These are phyloP conservation scores for Castanea crenata DNA, from an alignment of 306 rosid species.

Conservation along the genomic window DNA sequence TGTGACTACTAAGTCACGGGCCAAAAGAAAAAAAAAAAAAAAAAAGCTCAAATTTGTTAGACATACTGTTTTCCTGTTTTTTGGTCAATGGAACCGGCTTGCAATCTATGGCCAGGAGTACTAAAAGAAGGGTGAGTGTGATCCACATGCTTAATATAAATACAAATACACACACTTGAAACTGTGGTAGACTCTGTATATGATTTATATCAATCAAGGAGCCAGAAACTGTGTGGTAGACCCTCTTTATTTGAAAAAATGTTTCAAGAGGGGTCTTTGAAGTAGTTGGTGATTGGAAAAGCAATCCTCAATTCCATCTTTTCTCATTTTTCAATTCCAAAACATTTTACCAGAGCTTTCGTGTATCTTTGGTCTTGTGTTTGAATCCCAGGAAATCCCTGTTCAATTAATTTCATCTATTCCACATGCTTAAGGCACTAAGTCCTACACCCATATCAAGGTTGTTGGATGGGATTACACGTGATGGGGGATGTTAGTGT, in stretches of 20 bases:
- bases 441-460: neutral
- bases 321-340: neutral
- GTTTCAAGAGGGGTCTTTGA: neutral
- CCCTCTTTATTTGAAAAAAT: neutral
- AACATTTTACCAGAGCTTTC: neutral
- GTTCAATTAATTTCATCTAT: neutral
- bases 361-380: neutral
- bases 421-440: neutral
- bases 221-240: neutral
- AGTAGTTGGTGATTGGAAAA: neutral
- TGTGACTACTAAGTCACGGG: neutral
- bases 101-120: neutral
- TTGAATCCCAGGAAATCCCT: neutral
- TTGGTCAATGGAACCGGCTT: neutral
- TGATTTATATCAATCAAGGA: too few species aligned
- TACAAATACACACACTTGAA: too few species aligned
- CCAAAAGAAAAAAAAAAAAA: neutral
- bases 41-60: neutral
- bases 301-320: neutral
- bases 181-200: too few species aligned
- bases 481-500: neutral
- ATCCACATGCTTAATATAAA: neutral
- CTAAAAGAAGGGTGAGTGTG: neutral
- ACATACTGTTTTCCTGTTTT: too few species aligned
- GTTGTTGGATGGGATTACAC: neutral